Conservation (phyloP, 495 filamentous ascomycete genomes). For the Aspergillus carlsbadensis region DNA sequence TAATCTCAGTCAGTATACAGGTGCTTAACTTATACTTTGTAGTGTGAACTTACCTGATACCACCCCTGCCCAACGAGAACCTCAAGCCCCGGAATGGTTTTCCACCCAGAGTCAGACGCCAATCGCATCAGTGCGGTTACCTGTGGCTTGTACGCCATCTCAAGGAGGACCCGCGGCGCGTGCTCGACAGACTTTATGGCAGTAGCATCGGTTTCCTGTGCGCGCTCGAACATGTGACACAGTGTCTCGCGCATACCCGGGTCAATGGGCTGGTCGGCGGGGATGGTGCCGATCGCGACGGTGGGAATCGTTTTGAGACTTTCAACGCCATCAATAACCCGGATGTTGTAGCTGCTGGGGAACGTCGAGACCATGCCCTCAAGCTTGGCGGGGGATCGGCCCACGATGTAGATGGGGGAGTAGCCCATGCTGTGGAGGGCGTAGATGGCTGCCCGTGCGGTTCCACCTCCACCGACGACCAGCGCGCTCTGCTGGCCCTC, state of each 20-base stretch:
- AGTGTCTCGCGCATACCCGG: conserved; percentile 65
- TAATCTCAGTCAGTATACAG: conserved; percentile 22
- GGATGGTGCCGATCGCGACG: conserved; percentile 87
- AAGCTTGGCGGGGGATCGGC: conserved; percentile 69
- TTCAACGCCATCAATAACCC: conserved; percentile 53
- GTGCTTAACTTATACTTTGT: background rate
- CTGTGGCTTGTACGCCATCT: conserved; percentile 95
- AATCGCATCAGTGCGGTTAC: conserved; percentile 84
- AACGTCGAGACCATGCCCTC: conserved; percentile 67
- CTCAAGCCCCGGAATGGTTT: conserved; percentile 81
- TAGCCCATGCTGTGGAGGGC: conserved; percentile 82
- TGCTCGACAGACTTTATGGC: conserved; percentile 31
- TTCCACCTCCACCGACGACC: conserved; percentile 89
- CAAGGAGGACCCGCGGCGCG: conserved; percentile 63
- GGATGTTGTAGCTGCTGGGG: conserved; percentile 72
- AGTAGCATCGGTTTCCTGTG: conserved; percentile 38
- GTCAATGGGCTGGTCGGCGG: conserved; percentile 85
- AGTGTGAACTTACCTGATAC: conserved; percentile 49
- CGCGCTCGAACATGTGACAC: conserved; percentile 57
- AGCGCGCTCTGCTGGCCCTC: conserved; percentile 40
- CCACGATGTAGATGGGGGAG: conserved; percentile 82
- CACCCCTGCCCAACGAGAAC: conserved; percentile 87
- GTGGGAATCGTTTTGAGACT: conserved; percentile 54
- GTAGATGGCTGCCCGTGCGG: conserved; percentile 88
- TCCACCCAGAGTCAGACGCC: conserved; percentile 81